Percentiles rank a stretch among this genome's conserved stretches.
phyloP scores from a whole-genome alignment of 371 early-diverging fungal genomes.

The Lichtheimia corymbifera region DNA sequence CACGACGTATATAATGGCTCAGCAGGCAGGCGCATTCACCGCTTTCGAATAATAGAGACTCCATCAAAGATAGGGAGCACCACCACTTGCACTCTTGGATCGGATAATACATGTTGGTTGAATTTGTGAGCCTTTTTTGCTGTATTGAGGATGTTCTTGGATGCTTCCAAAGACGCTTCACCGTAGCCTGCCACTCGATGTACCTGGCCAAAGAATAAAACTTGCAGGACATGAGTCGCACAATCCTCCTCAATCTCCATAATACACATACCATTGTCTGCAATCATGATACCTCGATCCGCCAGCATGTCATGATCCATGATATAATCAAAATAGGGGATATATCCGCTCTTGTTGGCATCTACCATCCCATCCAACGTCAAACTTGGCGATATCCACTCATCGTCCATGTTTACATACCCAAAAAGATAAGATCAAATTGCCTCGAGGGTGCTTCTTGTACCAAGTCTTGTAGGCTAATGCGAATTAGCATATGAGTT shows the following conservation, averaged over 20 bases:
- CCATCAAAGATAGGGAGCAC: conserved; percentile 74
- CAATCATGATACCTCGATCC: conserved; percentile 53
- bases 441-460: conserved; percentile 11
- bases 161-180: conserved; percentile 2
- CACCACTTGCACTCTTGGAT: conserved; percentile 60
- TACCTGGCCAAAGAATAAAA: conserved; percentile 43
- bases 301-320: conserved; percentile 51
- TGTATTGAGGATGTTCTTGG: conserved; percentile 33
- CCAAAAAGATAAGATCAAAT: conserved; percentile 60
- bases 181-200: conserved; percentile 30
- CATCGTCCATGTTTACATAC: conserved; percentile 27
- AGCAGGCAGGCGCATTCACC: background rate
- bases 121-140: conserved; percentile 57
- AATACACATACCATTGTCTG: conserved; percentile 53
- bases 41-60: conserved; percentile 56
- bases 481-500: no score
- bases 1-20: no score
- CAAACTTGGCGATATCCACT: no score
- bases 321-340: conserved; percentile 53
- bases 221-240: conserved; percentile 14
- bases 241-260: background rate
- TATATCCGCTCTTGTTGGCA: conserved; percentile 63
- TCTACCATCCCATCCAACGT: conserved; percentile 29
- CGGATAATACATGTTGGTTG: conserved; percentile 64
- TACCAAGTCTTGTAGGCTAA: conserved; percentile 27